phyloP scores from a whole-genome alignment of 371 early-diverging fungal species.

The Mycotypha africana region DNA sequence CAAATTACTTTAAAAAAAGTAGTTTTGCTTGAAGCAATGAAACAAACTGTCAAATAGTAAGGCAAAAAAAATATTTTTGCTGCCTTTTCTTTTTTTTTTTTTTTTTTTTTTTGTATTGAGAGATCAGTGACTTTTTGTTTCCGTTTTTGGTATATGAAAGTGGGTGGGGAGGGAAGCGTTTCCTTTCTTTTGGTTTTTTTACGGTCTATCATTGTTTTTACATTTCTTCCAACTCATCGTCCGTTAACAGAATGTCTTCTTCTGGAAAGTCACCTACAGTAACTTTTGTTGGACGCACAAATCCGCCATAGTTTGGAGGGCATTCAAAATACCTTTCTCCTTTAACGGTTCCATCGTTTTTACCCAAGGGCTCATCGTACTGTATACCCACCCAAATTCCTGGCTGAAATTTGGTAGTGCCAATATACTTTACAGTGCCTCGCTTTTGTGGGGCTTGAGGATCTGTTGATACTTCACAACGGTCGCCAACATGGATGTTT shows the following conservation, averaged over 20 bases:
- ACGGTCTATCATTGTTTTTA: constrained; percentile 19
- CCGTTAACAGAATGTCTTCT: constrained; percentile 38
- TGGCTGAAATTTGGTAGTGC: constrained; percentile 69
- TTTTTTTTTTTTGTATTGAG: not conserved
- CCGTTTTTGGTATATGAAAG: too few species aligned
- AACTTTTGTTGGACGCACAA: constrained; percentile 85
- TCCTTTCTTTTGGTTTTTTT: too few species aligned
- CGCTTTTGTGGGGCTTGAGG: constrained; percentile 52
- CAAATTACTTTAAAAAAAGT: too few species aligned
- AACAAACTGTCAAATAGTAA: too few species aligned
- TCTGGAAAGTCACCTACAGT: constrained; percentile 86
- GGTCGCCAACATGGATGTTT: constrained; percentile 66
- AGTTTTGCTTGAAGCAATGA: too few species aligned
- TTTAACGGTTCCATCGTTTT: constrained; percentile 87
- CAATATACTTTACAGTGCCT: constrained; percentile 81
- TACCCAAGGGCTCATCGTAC: constrained; percentile 95
- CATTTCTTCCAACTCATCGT: constrained; percentile 57
- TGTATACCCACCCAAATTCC: constrained; percentile 94
- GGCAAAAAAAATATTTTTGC: too few species aligned
- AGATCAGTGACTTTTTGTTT: not conserved
- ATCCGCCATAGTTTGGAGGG: constrained; percentile 73
- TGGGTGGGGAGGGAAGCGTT: too few species aligned
- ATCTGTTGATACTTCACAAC: constrained; percentile 75
- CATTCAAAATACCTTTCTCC: constrained; percentile 76
- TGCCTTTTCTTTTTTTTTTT: too few species aligned